Conservation (phyloP, 192 early-diverging fungal species). For the Borealophlyctis nickersoniae region DNA sequence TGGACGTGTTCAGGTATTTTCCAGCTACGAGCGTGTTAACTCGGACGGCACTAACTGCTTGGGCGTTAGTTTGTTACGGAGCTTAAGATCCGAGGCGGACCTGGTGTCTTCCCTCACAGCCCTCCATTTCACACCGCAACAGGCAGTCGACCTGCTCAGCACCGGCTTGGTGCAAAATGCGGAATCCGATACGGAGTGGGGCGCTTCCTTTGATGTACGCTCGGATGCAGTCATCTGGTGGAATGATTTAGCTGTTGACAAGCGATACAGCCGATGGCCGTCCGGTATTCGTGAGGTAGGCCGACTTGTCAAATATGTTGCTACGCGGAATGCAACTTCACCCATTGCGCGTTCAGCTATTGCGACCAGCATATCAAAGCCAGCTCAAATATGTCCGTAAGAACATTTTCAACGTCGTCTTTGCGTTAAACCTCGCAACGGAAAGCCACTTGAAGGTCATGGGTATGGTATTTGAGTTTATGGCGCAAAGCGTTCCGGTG, state of each 20-base stretch:
- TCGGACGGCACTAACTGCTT: background rate
- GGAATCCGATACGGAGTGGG: conserved; percentile 40
- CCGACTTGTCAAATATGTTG: conserved; percentile 3
- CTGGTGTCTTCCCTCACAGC: conserved; percentile 20
- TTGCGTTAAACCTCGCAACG: conserved; percentile 69
- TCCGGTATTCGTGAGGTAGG: conserved; percentile 45
- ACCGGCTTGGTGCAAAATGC: conserved; percentile 21
- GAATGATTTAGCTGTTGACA: conserved; percentile 89
- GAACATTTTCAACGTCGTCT: conserved; percentile 75
- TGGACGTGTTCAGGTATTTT: conserved; percentile 38
- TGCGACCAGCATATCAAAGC: conserved; percentile 61
- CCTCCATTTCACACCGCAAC: conserved; percentile 15
- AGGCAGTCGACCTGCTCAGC: conserved; percentile 33
- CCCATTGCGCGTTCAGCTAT: conserved; percentile 39
- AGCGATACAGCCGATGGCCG: conserved; percentile 70
- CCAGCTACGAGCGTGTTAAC: no score
- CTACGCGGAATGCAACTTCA: background rate
- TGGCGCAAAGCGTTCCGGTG: conserved; percentile 72
- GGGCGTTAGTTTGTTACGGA: conserved; percentile 23
- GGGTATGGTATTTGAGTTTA: conserved; percentile 58
- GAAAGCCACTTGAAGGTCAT: conserved; percentile 51
- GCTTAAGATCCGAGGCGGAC: conserved; percentile 25
- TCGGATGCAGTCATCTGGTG: conserved; percentile 75
- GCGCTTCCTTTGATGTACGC: conserved; percentile 75
- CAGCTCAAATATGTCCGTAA: conserved; percentile 72